Base-by-base conservation (phyloP, 2,329 filamentous ascomycete genomes). In the Alternaria triticina region DNA sequence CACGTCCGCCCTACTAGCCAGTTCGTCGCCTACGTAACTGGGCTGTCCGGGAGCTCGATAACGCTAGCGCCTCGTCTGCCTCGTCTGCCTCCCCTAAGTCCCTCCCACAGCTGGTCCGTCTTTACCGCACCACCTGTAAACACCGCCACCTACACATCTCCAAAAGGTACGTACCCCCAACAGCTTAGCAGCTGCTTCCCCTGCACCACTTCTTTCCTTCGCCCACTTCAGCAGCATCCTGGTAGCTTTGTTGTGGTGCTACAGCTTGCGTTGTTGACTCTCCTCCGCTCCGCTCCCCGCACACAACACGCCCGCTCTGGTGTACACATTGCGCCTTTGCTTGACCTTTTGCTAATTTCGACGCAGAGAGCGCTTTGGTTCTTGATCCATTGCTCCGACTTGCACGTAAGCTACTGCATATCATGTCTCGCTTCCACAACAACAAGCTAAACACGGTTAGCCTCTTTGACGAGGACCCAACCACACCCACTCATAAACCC, bases 381-480 rank as follows among this genome's bases (percentile, higher is more conserved):
- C 17, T 56, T 46, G 49, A n/a, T 50, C 15, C 44, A 8, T 22
- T 33, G 52, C 40, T 28, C 7, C 23, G 36, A 36, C 13, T 22
- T 59, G 20, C n/a, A n/a, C 12, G 10, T 12, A 58, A 36, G 20
- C 44, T 51, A 40, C 46, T 52, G 59, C 54, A 20, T 15, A 55
- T 11, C 47, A 70, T 70, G 67, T 17, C 57, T 1, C 27, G 55
- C n/a, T 68, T 51, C 17, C 60, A 68, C 33, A 52, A 70, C 52
- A 66, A 70, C 51, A 20, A 65, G 43, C 64, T 68, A 40, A 67
- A 64, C 33, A 59, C 49, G 59, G 49, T 64, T 36, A 50, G 61
- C 45, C 22, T 68, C 10, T 64, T 64, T 7, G 46, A 62, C 22
- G 45, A 46, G n/a, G 49, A 58, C 1, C 10, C 25, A 20, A 17